Base-by-base conservation (phyloP, 176 grass and related monocot species). In the Thinopyrum elongatum region DNA sequence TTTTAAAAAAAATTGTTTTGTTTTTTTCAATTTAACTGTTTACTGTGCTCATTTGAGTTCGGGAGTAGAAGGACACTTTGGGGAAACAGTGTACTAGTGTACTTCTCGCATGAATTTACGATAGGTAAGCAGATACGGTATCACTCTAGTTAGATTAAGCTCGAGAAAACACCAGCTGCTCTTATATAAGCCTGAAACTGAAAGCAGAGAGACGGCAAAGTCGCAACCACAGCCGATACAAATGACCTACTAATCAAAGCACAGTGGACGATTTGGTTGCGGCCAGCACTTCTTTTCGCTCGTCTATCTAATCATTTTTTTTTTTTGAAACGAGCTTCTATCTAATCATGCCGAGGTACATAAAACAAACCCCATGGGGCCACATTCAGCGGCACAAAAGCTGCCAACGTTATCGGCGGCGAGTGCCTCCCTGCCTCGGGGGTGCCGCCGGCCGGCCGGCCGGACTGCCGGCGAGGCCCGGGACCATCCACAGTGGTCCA, bases 191-290 rank as follows among this genome's bases (percentile, higher is more conserved):
- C 5, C 49, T 53, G 16, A 17, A 51, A 6, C 71, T 84, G 74
- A 67, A 91, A 91, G 27, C 59, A 27, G 33, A 4, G 17, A 62
- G 89, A 91, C 61, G 59, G 76, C 80, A 55, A 80, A 64, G 68
- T 59, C 35, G 47, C 85, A 91, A 84, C 84, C 80, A 53, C 49
- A 53, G 49, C 16, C 49, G 49, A 49, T 49, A 49, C 49, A 53
- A 53, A 17, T 49, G 47, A 17, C 47, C 49, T 53, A 19, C 49
- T 53, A 53, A 75, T 33, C 44, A 82, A 76, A 58, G 19, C 31
- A 36, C 67, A 38, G 15, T 73, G 65, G 75, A 53, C 23, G 60
- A 80, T 65, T 70, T 83, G 23, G 75, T 80, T 84, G 64, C 55
- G 8, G 73, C 21, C 36, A 57, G 60, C 16, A 28, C 23, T 78